Percentiles rank a stretch among this genome's conserved stretches.
Evolutionary conservation across 2,329 filamentous ascomycete species (phyloP).

Genomic region (Epichloe hybrida): DNA sequence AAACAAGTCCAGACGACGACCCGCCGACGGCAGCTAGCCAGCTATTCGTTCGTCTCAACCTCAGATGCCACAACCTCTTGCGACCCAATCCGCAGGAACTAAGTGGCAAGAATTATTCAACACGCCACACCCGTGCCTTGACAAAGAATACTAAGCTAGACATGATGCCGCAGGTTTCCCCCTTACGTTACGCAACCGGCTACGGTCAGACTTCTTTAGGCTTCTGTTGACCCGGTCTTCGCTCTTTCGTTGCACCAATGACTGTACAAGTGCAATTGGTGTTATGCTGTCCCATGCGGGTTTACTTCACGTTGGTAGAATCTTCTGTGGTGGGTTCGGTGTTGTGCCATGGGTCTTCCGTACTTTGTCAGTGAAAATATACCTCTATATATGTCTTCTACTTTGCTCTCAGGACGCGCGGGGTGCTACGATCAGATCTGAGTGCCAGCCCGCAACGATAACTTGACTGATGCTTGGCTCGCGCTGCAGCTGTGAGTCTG

Average conservation of each 20-base stretch:
- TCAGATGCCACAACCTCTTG: not conserved
- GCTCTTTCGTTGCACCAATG: not conserved
- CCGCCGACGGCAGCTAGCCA: not conserved
- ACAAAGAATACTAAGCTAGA: conserved; percentile 7
- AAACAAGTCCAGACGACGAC: not conserved
- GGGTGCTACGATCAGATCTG: too few relatives aligned
- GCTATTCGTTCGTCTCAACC: not conserved
- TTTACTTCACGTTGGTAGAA: not conserved
- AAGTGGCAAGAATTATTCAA: not conserved
- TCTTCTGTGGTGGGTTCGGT: not conserved
- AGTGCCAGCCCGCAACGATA: not conserved
- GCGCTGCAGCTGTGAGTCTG: not conserved
- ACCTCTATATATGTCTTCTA: not conserved
- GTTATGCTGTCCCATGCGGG: not conserved
- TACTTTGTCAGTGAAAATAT: not conserved
- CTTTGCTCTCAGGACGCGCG: not conserved
- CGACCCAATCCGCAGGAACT: not conserved
- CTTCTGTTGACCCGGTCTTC: conserved; percentile 1
- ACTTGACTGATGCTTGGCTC: not conserved
- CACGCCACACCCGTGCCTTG: conserved; percentile 4
- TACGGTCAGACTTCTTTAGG: conserved; percentile 1
- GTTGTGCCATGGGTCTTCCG: not conserved
- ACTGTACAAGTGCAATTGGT: conserved; percentile 2
- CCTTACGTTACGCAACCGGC: conserved; percentile 1
- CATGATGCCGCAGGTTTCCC: conserved; percentile 5